These are phyloP conservation scores for Rutstroemia sydowiana DNA, from an alignment of 2,329 filamentous ascomycete genomes.

Conservation along the genomic window DNA sequence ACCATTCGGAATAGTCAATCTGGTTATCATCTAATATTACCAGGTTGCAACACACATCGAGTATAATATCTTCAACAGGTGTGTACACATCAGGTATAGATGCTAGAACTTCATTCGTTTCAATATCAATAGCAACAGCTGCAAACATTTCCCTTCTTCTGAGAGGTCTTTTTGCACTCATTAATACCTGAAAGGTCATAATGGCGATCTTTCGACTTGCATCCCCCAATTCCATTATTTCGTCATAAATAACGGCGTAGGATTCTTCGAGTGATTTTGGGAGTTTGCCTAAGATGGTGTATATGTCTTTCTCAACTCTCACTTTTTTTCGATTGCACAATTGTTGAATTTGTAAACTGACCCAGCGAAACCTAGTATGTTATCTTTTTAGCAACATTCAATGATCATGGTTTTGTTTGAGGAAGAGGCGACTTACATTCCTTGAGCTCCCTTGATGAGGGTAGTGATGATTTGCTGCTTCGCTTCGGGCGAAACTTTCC, in stretches of 20 bases:
- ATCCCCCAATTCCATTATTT: not conserved
- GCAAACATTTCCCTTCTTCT: slow-evolving; percentile 8
- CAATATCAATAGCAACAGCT: not conserved
- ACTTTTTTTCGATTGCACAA: slow-evolving; percentile 1
- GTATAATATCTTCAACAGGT: slow-evolving; percentile 4
- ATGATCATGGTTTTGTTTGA: not conserved
- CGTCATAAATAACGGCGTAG: slow-evolving; percentile 8
- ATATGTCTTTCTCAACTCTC: slow-evolving; percentile 11
- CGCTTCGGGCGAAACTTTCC: not conserved
- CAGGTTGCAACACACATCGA: slow-evolving; percentile 14
- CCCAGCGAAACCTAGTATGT: slow-evolving; percentile 13
- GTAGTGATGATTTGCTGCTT: slow-evolving; percentile 6
- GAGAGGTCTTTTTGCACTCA: slow-evolving; percentile 9
- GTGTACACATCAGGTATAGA: too few relatives aligned
- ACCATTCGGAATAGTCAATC: too few relatives aligned
- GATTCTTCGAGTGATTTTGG: slow-evolving; percentile 10
- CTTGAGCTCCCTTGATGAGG: slow-evolving; percentile 1
- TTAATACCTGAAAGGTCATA: slow-evolving; percentile 8
- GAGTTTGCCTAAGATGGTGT: slow-evolving; percentile 6
- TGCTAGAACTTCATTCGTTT: not conserved
- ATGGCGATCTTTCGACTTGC: not conserved
- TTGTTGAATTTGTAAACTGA: slow-evolving; percentile 13
- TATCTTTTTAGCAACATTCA: not conserved
- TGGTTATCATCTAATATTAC: slow-evolving; percentile 13
- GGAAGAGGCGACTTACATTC: too few relatives aligned